These are phyloP conservation scores for Podaxis sp. DNA, from an alignment of 768 basidiomycete species.

Conservation along the genomic window DNA sequence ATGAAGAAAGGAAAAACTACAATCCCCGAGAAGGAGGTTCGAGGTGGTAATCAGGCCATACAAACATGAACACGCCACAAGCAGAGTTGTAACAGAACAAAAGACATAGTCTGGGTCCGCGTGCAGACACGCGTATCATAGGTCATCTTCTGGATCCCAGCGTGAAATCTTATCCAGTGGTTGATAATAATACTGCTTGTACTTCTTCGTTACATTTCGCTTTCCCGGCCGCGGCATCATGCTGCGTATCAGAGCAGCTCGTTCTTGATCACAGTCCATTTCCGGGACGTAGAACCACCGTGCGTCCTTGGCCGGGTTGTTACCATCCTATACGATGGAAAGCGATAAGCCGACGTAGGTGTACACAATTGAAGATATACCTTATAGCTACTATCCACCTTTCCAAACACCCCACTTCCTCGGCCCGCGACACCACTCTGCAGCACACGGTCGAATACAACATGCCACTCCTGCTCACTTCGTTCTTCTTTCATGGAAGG, in stretches of 20 bases:
- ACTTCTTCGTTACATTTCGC: slow-evolving; percentile 74
- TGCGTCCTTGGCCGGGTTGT: slow-evolving; percentile 47
- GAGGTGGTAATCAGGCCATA: background rate
- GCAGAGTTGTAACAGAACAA: background rate
- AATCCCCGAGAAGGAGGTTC: background rate
- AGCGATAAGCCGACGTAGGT: background rate
- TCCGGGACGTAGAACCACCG: slow-evolving; percentile 80
- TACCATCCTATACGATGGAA: slow-evolving; percentile 34
- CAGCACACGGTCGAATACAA: slow-evolving; percentile 46
- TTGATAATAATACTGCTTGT: slow-evolving; percentile 80
- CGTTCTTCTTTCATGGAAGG: slow-evolving; percentile 43
- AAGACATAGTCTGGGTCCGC: background rate
- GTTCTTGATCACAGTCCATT: slow-evolving; percentile 62
- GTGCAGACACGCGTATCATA: slow-evolving; percentile 20
- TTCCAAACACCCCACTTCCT: slow-evolving; percentile 63
- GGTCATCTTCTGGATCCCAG: slow-evolving; percentile 72
- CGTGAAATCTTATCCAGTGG: slow-evolving; percentile 67
- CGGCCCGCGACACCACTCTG: slow-evolving; percentile 35
- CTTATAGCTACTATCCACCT: slow-evolving; percentile 63
- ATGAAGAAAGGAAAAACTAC: background rate
- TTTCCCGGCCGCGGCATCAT: slow-evolving; percentile 77
- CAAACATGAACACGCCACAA: background rate
- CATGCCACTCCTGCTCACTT: slow-evolving; percentile 43
- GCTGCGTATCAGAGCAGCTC: slow-evolving; percentile 60
- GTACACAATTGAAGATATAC: slow-evolving; percentile 26